Evolutionary conservation across 345 rosid genomes (phyloP), one percentile per base, ranked within the genome.

Genomic region (Rhizophora apiculata): DNA sequence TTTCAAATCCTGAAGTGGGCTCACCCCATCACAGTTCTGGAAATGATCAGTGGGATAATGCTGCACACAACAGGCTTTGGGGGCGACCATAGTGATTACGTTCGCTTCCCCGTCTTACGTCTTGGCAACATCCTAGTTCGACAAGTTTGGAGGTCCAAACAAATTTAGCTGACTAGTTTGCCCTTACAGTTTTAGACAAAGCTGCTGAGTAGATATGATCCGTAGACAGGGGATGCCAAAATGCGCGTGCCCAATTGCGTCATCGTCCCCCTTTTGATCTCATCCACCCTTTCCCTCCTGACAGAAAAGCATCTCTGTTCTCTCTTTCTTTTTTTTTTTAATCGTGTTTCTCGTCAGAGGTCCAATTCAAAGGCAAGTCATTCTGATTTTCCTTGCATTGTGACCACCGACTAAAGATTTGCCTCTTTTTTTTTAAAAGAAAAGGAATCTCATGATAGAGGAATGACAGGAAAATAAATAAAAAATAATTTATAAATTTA

Each of bases 211-310:
- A 31, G 19, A 34, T 34, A 34, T 1, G 1, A 8, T 34, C 1
- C 0, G 4, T 34, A 20, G 8, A 55, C 37, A 29, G 49, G 26
- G 76, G 7, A 11, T 61, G 72, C 70, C 71, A 68, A 80, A 70
- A 77, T 56, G 48, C 81, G 91, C 96, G 85, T 87, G 93, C 89
- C 79, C 68, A 64, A 48, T 60, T 68, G 71, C 86, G 78, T 83
- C 89, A 82, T 72, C 83, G 26, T 79, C 82, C 57, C 74, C 3
- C 27, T 61, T 65, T 72, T 60, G 49, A 65, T 74, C 70, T 70
- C 65, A 22, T 6, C 24, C 29, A 13, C 24, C 52, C 58, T 29
- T 49, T 57, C 19, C 24, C 58, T 51, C 11, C 56, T 57, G 49
- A 10, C 39, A 48, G 31, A 22, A n/a, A 8, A 2, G 54, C 11